Evolutionary conservation across 139 green algal species (phyloP).

Genomic region (Coelastrella sp.): DNA sequence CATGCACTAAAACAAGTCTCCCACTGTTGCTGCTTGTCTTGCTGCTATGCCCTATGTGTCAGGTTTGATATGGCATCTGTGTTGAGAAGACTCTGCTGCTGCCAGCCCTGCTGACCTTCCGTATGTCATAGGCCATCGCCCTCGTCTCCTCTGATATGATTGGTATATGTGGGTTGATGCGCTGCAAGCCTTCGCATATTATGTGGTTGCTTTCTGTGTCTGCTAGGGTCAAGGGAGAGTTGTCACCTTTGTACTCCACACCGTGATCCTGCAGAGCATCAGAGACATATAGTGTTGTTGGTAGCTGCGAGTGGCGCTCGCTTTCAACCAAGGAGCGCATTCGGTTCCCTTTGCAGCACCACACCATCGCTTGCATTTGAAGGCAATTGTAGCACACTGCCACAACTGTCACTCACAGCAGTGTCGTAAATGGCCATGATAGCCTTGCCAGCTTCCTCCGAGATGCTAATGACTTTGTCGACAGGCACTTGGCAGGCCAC

Average conservation of each 20-base stretch:
- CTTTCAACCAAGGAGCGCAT: neutral
- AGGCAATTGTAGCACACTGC: too few species aligned
- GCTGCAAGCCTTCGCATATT: conserved; percentile 77
- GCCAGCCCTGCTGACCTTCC: conserved; percentile 63
- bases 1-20: too few species aligned
- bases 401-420: conserved; percentile 53
- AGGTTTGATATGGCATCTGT: neutral
- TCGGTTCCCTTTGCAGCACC: too few species aligned
- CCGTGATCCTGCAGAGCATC: conserved; percentile 61
- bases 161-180: conserved; percentile 82
- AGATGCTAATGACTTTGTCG: conserved; percentile 70
- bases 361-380: too few species aligned
- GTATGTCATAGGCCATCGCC: conserved; percentile 67
- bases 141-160: conserved; percentile 92
- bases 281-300: neutral
- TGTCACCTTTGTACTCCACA: conserved; percentile 83
- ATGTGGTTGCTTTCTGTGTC: conserved; percentile 83
- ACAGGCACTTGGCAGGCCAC: conserved; percentile 47
- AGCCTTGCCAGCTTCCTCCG: conserved; percentile 74
- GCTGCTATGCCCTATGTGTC: too few species aligned
- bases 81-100: neutral
- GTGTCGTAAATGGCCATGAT: conserved; percentile 86
- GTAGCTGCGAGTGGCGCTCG: too few species aligned
- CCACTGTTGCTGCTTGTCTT: too few species aligned
- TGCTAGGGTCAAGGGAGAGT: conserved; percentile 82